Evolutionary conservation across 2,329 filamentous ascomycete genomes (phyloP), one percentile per base, ranked within the genome.

Genomic region (Ophioceras dolichostomum): DNA sequence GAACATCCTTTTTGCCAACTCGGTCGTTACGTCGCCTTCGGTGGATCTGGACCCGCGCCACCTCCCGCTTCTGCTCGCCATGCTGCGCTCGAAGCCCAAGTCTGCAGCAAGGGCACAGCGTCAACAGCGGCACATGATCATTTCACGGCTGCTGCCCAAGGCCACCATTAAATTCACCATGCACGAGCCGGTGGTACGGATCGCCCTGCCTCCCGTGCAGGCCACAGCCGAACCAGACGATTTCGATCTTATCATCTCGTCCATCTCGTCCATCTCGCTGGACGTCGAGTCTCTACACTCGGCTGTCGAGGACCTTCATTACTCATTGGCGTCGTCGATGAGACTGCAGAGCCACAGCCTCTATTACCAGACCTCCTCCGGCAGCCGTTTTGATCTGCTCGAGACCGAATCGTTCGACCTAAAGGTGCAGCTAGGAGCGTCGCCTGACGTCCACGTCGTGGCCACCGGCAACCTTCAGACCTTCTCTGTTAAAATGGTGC

Each of bases 231-330:
- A 78, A 19, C 69, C 76, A 1, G 84, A 87, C 42, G 88, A 96
- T 46, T 96, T 91, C 47, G 91, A 98, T 52, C 70, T 98, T 21
- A 82, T 98, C 32, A 94, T 98, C 34, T 94, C 86, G 1, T 91
- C 87, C 2, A 85, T 94, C 10, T 96, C 93, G 0, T 94, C 89
- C 0, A 76, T 96, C 27, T 94, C 89, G 0, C 63, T 96, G 17
- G 91, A 98, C 50, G 71, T 94, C 34, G 91, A 98, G 52, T 94
- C 91, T 1, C 94, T 87, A n/a, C 91, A 98, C 59, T 91, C 86
- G 3, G 68, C 81, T 0, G 75, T 85, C 26, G 83, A 83, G 40
- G 83, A 93, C 24, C 63, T 87, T 4, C 83, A 95, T 52, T 98
- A 98, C 57, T 85, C 83, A 5, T 63, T 98, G 1, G 77, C 78